Conservation (phyloP, 2,329 filamentous ascomycete species). For the Amphichorda felina region DNA sequence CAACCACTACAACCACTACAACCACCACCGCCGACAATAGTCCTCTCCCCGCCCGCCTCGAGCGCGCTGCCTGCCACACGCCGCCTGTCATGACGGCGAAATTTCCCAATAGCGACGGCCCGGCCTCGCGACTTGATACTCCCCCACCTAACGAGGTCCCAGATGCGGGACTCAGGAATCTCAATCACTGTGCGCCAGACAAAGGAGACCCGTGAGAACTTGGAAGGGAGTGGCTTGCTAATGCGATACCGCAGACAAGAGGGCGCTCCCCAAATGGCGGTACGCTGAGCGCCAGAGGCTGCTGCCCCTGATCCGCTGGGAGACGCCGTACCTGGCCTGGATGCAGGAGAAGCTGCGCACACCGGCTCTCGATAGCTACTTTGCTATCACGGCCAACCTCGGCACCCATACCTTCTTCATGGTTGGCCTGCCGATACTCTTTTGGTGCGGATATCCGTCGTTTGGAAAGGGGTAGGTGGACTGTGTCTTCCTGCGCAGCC, state of each 20-base stretch:
- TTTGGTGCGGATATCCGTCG: constrained; percentile 86
- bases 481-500: neutral
- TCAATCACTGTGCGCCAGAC: constrained; percentile 59
- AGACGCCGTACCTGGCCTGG: constrained; percentile 86
- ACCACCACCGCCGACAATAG: neutral
- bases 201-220: neutral
- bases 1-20: neutral
- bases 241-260: constrained; percentile 50
- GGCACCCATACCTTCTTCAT: constrained; percentile 99
- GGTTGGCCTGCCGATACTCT: constrained; percentile 84
- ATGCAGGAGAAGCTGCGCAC: constrained; percentile 72
- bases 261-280: constrained; percentile 76
- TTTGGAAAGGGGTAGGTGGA: constrained; percentile 72
- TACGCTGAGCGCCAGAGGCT: constrained; percentile 71
- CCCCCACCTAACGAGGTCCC: constrained; percentile 10
- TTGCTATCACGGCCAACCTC: constrained; percentile 90
- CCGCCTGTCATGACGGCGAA: neutral
- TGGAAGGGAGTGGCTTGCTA: neutral
- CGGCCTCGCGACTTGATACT: neutral
- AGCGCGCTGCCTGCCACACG: neutral
- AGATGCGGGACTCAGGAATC: constrained; percentile 69
- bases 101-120: neutral
- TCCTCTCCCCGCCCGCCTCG: neutral
- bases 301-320: constrained; percentile 82
- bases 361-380: constrained; percentile 85